Conservation (phyloP, 495 filamentous ascomycete species). For the Emericellopsis terricola region DNA sequence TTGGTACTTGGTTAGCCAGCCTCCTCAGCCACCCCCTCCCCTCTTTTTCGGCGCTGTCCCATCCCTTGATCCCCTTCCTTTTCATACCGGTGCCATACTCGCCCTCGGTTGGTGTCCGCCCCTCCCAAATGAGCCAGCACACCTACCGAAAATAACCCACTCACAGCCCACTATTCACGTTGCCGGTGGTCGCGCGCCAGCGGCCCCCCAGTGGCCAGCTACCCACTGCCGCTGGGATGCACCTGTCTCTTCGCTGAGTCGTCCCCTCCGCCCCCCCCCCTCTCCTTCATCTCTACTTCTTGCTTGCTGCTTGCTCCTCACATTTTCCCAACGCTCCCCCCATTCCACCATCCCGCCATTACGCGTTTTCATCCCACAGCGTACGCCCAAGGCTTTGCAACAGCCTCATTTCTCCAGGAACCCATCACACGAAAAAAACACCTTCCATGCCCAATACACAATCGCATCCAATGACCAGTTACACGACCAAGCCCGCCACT, state of each 20-base stretch:
- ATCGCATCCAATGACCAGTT: slow-evolving; percentile 35
- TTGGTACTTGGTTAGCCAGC: not conserved
- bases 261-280: slow-evolving; percentile 2
- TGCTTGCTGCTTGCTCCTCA: slow-evolving; percentile 1
- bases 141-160: not conserved
- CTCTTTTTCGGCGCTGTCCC: not conserved
- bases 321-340: slow-evolving; percentile 1
- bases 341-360: slow-evolving; percentile 2
- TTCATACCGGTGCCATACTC: not conserved
- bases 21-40: not conserved
- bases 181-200: too few species aligned
- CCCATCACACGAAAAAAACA: slow-evolving; percentile 5
- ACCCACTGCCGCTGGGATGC: too few species aligned
- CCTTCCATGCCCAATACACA: slow-evolving; percentile 34
- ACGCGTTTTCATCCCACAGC: not conserved
- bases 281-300: slow-evolving; percentile 2
- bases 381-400: not conserved
- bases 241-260: too few species aligned
- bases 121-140: too few species aligned
- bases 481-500: slow-evolving; percentile 26
- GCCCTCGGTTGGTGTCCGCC: not conserved
- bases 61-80: not conserved
- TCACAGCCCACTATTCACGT: not conserved
- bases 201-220: not conserved
- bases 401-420: slow-evolving; percentile 5